Evolutionary conservation across 129 eudicot species (phyloP).

Genomic region (Lactuca saligna): DNA sequence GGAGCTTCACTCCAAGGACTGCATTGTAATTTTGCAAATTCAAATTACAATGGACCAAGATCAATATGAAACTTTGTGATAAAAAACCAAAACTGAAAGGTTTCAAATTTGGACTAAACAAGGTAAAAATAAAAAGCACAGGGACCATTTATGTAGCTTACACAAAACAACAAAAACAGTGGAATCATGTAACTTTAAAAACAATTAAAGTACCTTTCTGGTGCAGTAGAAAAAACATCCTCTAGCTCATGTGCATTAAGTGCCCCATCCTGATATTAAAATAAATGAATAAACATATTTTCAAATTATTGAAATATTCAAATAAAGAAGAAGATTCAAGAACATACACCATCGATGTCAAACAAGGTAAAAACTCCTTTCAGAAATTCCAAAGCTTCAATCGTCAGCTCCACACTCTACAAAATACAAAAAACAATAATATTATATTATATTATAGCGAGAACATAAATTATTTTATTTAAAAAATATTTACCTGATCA

Average conservation of each 20-base stretch:
- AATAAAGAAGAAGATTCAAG: conserved; percentile 12
- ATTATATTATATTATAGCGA: too few species aligned
- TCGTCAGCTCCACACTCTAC: conserved; percentile 96
- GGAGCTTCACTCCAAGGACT: conserved; percentile 97
- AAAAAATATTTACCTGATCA: conserved; percentile 62
- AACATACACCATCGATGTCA: conserved; percentile 81
- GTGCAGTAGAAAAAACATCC: conserved; percentile 92
- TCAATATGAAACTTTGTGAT: neutral
- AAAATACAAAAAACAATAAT: conserved; percentile 20
- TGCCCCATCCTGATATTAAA: conserved; percentile 67
- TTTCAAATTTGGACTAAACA: neutral
- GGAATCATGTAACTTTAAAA: conserved; percentile 9
- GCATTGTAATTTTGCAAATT: conserved; percentile 20
- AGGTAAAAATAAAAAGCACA: neutral
- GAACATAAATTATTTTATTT: neutral
- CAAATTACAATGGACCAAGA: neutral
- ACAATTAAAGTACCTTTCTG: conserved; percentile 67
- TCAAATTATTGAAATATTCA: conserved; percentile 1
- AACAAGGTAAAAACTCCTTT: conserved; percentile 56
- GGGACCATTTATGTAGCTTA: neutral
- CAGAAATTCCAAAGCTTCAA: conserved; percentile 80
- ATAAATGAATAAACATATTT: conserved; percentile 6
- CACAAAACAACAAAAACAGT: neutral
- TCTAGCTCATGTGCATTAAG: conserved; percentile 71
- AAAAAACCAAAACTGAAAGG: too few species aligned